phyloP scores from a whole-genome alignment of 495 filamentous ascomycete genomes.

The Opeltia flavorubescens region DNA sequence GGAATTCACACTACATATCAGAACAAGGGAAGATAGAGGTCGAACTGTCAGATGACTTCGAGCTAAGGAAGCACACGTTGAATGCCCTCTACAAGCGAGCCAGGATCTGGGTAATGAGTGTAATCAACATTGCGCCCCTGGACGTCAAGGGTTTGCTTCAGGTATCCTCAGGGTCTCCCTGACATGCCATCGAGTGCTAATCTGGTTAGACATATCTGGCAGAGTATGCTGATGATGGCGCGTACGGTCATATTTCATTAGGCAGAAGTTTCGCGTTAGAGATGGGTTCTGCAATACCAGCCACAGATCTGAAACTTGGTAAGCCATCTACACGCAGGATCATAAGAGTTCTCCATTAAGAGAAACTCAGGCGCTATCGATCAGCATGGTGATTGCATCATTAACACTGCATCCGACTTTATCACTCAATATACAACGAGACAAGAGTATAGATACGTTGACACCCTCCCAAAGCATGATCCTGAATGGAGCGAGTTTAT shows the following conservation, averaged over 20 bases:
- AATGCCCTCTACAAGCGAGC: constrained; percentile 63
- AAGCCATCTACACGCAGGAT: constrained; percentile 14
- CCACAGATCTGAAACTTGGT: constrained; percentile 71
- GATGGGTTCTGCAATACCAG: constrained; percentile 76
- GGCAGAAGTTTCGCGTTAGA: constrained; percentile 92
- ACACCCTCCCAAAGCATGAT: constrained; percentile 48
- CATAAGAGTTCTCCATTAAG: not conserved
- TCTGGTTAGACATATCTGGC: constrained; percentile 65
- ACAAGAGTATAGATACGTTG: constrained; percentile 77
- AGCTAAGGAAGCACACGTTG: constrained; percentile 61
- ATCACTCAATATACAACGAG: constrained; percentile 94
- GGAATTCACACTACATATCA: constrained; percentile 65
- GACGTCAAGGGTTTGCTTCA: constrained; percentile 89
- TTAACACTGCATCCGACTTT: constrained; percentile 90
- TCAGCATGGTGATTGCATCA: constrained; percentile 47
- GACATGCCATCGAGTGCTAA: constrained; percentile 8
- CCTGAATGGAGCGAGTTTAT: constrained; percentile 47
- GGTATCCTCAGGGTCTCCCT: constrained; percentile 15
- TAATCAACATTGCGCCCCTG: constrained; percentile 76
- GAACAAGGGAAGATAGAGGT: constrained; percentile 58
- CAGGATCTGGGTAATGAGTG: constrained; percentile 62
- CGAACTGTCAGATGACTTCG: constrained; percentile 84
- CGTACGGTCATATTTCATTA: constrained; percentile 77
- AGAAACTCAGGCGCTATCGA: constrained; percentile 45
- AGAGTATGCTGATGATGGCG: constrained; percentile 75